Evolutionary conservation across 208 protist species (phyloP), one percentile per base, ranked within the genome.

Genomic region (Trypanosoma cruzi): DNA sequence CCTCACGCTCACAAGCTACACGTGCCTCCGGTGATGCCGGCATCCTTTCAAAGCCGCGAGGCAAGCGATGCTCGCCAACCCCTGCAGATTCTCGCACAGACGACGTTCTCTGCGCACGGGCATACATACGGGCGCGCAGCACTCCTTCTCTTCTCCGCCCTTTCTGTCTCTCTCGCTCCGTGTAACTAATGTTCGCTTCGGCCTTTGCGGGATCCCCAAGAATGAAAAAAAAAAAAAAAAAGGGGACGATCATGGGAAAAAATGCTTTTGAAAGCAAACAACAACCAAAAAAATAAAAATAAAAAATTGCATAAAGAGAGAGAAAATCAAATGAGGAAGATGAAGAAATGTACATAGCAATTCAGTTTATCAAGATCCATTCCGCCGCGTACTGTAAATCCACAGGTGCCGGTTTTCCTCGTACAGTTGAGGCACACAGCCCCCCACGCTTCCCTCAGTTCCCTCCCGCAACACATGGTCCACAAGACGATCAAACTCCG

Each of bases 401-500:
- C 57, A 59, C 52, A 18, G n/a, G 32, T 61, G 28, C 24, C 40
- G 48, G 40, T 61, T 26, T 1, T 14, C 40, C 24, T 69, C 63
- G 28, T 75, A 65, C 34, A 64, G 28, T 3, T n/a, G 13, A 14
- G 68, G 60, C 24, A 62, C 49, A 34, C 34, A 52, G 36, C 53
- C 58, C 6, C 18, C 22, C 77, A 46, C 29, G 72, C 29, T 34
- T 59, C 48, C 65, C 31, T 55, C 66, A 72, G 62, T 42, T 0
- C 22, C 42, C 10, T 28, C 40, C 29, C 40, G 68, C 11, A 74
- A n/a, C 8, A 36, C 32, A 37, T 16, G 48, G 14, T 42, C n/a
- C 0, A 74, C 10, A 50, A 67, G 49, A 13, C 42, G n/a, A 49
- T 74, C 68, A 68, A 74, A 74, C 40, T 74, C 40, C 26, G 28